Conservation (phyloP, 73 alveolate species). For the Paramecium octaurelia region DNA sequence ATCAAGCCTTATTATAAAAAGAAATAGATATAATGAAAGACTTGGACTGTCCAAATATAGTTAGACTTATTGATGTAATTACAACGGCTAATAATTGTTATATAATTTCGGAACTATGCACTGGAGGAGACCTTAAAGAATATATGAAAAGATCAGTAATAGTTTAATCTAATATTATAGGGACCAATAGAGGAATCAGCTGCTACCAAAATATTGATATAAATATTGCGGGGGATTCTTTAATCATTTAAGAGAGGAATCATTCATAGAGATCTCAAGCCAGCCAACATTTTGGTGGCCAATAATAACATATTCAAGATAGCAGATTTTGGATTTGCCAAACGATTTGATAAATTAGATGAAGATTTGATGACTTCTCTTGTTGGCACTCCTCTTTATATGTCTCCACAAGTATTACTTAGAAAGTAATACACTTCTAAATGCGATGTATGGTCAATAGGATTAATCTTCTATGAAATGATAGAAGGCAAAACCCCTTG, state of each 20-base stretch:
- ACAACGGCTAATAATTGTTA: constrained; percentile 57
- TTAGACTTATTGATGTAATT: constrained; percentile 58
- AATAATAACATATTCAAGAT: constrained; percentile 54
- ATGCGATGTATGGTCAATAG: constrained; percentile 68
- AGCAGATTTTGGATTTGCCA: constrained; percentile 69
- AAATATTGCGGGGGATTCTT: constrained; percentile 54
- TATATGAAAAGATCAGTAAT: constrained; percentile 51
- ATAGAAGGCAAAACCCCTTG: constrained; percentile 65
- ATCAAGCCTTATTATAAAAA: constrained; percentile 2
- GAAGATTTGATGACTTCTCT: constrained; percentile 63
- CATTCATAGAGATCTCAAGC: constrained; percentile 70
- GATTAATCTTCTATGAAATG: constrained; percentile 59
- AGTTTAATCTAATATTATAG: background rate
- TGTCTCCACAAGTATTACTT: constrained; percentile 62
- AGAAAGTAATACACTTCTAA: constrained; percentile 54
- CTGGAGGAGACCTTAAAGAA: constrained; percentile 64
- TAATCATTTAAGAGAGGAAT: constrained; percentile 59
- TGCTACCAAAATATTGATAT: constrained; percentile 52
- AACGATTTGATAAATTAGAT: constrained; percentile 48
- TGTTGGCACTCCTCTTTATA: constrained; percentile 64
- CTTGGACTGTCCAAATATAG: constrained; percentile 63
- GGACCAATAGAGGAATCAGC: constrained; percentile 21
- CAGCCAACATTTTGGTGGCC: constrained; percentile 69
- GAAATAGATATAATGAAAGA: constrained; percentile 65
- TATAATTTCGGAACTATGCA: constrained; percentile 63